A percentile compares a stretch with the other conserved stretches of the same genome.
Evolutionary conservation across 2,329 filamentous ascomycete genomes (phyloP).

Genomic region (Fusarium tuaranense): DNA sequence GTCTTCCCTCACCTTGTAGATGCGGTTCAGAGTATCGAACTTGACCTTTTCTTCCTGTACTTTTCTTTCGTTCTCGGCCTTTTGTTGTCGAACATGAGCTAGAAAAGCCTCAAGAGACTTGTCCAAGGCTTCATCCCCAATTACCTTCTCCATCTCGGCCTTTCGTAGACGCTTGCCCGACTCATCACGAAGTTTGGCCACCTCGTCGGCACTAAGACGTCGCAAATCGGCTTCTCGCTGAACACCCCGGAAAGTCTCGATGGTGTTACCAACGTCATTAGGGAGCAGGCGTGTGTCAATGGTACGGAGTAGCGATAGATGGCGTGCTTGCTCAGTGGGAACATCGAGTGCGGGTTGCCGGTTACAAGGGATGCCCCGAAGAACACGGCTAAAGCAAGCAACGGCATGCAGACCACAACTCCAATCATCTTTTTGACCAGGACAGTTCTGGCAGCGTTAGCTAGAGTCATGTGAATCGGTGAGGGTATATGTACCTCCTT

Average conservation of each 20-base stretch:
- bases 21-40: not conserved
- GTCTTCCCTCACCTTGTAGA: not conserved
- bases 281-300: not conserved
- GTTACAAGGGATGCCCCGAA: not conserved
- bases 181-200: not conserved
- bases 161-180: not conserved
- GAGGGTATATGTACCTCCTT: not conserved
- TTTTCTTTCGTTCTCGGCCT: not conserved
- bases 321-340: not conserved
- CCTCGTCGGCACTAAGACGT: not conserved
- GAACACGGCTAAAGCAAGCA: not conserved
- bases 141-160: not conserved
- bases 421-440: not conserved
- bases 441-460: not conserved
- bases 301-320: not conserved
- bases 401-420: not conserved
- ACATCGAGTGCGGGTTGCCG: not conserved
- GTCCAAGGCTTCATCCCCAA: not conserved
- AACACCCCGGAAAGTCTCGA: not conserved
- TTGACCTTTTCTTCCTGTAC: not conserved
- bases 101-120: not conserved
- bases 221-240: not conserved
- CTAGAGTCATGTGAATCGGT: not conserved
- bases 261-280: not conserved
- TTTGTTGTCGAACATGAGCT: not conserved